Percentiles rank a stretch among this genome's conserved stretches.
Conservation (phyloP, 805 yeast species). For the Yarrowia yakushimensis region DNA sequence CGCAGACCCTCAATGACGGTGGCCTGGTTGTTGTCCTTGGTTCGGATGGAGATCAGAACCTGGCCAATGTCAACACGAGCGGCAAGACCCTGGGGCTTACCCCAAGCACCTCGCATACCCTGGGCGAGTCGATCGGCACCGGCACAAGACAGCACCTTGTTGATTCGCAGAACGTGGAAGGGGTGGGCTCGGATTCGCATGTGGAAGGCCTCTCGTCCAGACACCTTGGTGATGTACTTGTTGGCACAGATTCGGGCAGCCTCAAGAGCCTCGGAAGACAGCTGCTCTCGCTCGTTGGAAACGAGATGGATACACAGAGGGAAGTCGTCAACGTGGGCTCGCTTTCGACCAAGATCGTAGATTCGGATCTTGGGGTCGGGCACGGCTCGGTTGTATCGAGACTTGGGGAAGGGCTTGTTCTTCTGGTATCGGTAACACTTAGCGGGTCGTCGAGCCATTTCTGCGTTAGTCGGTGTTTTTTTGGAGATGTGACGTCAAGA, state of each 20-base stretch:
- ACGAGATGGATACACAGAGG: constrained; percentile 99
- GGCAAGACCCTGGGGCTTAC: constrained; percentile 99
- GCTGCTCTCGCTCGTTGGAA: constrained; percentile 98
- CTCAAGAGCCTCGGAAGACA: constrained; percentile 99
- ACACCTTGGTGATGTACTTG: constrained; percentile 96
- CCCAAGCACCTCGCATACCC: constrained; percentile 99
- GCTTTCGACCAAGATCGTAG: constrained; percentile 99
- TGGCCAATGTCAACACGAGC: constrained; percentile 99
- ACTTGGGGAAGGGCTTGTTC: constrained; percentile 99
- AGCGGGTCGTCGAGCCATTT: constrained; percentile 99
- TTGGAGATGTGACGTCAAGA: not conserved
- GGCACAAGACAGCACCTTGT: constrained; percentile 99
- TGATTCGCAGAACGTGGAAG: constrained; percentile 99
- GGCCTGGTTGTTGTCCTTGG: constrained; percentile 96
- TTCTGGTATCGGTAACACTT: constrained; percentile 99
- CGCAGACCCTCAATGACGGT: constrained; percentile 98
- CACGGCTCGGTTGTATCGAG: constrained; percentile 99
- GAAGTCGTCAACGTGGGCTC: constrained; percentile 98
- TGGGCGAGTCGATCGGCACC: constrained; percentile 99
- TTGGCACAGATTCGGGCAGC: constrained; percentile 99
- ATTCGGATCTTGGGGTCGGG: constrained; percentile 99
- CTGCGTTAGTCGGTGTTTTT: constrained; percentile 39
- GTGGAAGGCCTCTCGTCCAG: constrained; percentile 99
- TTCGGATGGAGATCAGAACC: constrained; percentile 95
- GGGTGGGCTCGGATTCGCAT: constrained; percentile 99